Evolutionary conservation across 2,329 filamentous ascomycete genomes (phyloP).

Genomic region (Rachicladosporium sp.): DNA sequence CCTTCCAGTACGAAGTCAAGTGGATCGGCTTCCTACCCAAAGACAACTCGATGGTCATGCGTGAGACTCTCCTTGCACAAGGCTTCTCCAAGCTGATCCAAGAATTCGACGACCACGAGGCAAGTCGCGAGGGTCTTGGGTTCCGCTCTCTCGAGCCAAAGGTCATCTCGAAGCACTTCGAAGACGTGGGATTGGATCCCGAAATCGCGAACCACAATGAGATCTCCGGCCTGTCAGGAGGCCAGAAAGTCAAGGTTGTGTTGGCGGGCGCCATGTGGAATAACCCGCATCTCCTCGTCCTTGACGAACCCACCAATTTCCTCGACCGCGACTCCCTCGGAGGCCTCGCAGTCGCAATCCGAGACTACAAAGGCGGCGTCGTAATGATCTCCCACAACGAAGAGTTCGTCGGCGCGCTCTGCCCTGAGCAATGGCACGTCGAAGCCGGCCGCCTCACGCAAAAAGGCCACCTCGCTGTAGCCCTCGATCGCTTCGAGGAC

Average conservation of each 20-base stretch:
- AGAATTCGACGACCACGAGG: conserved; percentile 97
- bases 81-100: conserved; percentile 91
- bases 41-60: conserved; percentile 82
- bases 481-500: conserved; percentile 80
- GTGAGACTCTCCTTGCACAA: conserved; percentile 74
- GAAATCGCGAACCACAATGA: conserved; percentile 99
- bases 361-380: conserved; percentile 94
- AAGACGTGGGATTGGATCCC: conserved; percentile 88
- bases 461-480: conserved; percentile 63
- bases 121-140: conserved; percentile 93
- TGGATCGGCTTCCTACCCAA: conserved; percentile 84
- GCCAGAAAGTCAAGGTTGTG: conserved; percentile 98
- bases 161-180: conserved; percentile 94
- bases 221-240: conserved; percentile 88
- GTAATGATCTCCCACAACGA: conserved; percentile 99
- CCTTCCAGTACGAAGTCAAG: conserved; percentile 96
- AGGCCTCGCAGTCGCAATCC: conserved; percentile 88
- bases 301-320: conserved; percentile 99
- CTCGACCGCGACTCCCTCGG: conserved; percentile 95
- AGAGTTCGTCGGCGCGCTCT: conserved; percentile 91
- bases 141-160: conserved; percentile 89
- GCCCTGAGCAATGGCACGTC: conserved; percentile 94
- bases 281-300: conserved; percentile 91
- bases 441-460: conserved; percentile 75
- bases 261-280: conserved; percentile 65